Percentiles rank a stretch among this genome's conserved stretches.
phyloP scores from a whole-genome alignment of 306 rosid genomes.

The Sechiopsis laciniata region DNA sequence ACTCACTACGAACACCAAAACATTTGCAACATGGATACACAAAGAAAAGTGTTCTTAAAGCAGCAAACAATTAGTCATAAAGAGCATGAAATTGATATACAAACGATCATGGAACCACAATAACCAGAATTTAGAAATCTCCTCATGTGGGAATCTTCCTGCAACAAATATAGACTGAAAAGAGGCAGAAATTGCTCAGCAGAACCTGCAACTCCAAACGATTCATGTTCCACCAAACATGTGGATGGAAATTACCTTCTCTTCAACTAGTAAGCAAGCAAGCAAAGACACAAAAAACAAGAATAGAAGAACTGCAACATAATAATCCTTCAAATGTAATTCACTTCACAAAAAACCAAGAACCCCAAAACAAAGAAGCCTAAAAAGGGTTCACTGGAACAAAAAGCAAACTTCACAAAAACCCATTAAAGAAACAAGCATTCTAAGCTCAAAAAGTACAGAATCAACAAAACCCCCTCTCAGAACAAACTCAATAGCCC shows the following conservation, averaged over 20 bases:
- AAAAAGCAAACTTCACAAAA: background rate
- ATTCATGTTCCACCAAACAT: constrained; percentile 10
- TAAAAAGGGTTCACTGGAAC: background rate
- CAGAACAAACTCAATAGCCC: background rate
- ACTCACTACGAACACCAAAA: background rate
- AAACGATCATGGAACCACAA: background rate
- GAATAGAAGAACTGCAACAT: background rate
- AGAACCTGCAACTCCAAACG: background rate
- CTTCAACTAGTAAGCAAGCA: background rate
- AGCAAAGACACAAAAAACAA: background rate
- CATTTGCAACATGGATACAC: background rate
- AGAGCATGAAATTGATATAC: background rate
- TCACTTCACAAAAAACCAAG: background rate
- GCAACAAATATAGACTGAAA: constrained; percentile 5
- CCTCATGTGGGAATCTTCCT: no score
- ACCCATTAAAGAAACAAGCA: constrained; percentile 12
- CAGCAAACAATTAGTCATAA: background rate
- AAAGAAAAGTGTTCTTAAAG: background rate
- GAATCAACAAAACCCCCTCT: background rate
- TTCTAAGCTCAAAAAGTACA: constrained; percentile 14
- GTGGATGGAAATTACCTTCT: constrained; percentile 2
- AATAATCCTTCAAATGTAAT: background rate
- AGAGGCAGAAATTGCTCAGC: constrained; percentile 5
- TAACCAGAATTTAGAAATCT: background rate
- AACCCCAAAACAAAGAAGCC: background rate